A percentile compares a stretch with the other conserved stretches of the same genome.
phyloP scores from a whole-genome alignment of 768 basidiomycete genomes.

The Tricholoma sp. region DNA sequence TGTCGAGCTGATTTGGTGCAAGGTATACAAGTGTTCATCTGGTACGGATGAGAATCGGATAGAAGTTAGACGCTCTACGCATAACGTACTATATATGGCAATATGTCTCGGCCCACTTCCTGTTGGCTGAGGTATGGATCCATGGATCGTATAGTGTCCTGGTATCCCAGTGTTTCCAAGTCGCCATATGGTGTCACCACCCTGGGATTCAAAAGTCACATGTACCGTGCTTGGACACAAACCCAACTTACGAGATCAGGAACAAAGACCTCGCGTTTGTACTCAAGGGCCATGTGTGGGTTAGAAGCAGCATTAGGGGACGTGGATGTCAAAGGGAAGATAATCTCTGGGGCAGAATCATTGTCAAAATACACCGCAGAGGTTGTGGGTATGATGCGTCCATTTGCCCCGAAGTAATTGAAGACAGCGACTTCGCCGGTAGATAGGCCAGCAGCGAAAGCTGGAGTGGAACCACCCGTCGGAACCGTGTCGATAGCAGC shows the following conservation, averaged over 20 bases:
- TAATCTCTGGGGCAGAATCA: constrained; percentile 35
- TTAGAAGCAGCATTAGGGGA: constrained; percentile 36
- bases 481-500: constrained; percentile 37
- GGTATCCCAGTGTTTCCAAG: constrained; percentile 37
- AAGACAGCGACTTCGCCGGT: constrained; percentile 54
- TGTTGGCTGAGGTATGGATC: constrained; percentile 33
- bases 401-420: constrained; percentile 57
- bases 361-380: constrained; percentile 28
- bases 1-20: constrained; percentile 55
- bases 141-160: constrained; percentile 47
- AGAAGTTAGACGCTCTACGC: neutral
- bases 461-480: constrained; percentile 48
- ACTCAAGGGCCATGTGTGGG: constrained; percentile 58
- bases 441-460: constrained; percentile 45
- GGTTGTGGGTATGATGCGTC: constrained; percentile 45
- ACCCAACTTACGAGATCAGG: constrained; percentile 46
- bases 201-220: constrained; percentile 26
- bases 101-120: constrained; percentile 64
- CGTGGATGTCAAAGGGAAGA: constrained; percentile 41
- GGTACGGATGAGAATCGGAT: neutral
- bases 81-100: constrained; percentile 28
- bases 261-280: constrained; percentile 48
- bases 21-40: constrained; percentile 46
- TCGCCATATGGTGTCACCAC: constrained; percentile 62
- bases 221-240: neutral